Base-by-base conservation (phyloP, 23 red algal species). In the Cyanidium caldarium region DNA sequence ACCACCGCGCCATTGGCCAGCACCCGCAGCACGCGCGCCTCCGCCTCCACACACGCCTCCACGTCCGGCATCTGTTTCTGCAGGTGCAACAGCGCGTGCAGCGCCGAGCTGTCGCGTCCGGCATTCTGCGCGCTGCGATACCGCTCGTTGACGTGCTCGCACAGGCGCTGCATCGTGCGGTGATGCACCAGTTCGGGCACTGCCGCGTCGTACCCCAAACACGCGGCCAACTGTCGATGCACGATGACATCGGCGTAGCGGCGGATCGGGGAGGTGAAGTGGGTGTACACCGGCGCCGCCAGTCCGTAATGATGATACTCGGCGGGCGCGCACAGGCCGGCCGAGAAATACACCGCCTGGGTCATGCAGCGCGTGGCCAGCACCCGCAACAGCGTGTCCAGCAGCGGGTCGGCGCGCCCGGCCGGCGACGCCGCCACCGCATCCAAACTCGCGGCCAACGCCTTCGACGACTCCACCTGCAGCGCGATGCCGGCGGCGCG, bases 241-340 rank as follows among this genome's bases (percentile, higher is more conserved):
- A 98, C 92, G 38, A 98, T 44, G 13, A 98, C 80, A 68, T 98
- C 92, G 33, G 92, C 92, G 66, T 98, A 98, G 37, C 92, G 77
- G 31, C 92, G 80, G 44, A 98, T 98, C 0, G 92, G 92, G 3
- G 92, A 98, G 61, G 92, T 98, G 46, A 98, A 98, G 68, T 98
- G 92, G 37, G 92, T 98, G 66, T 98, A 98, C 33, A 98, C 74
- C 35, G 84, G 83, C 21, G 84, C 81, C 14, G 92, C 92, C 29
- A 98, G 65, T 3, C 92, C 92, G 69, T 98, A 98, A 42, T 98
- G 92, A 25, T 87, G 36, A 72, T 88, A 98, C 57, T 87, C 80
- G 28, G 85, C 66, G 28, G 79, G 45, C 2, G 71, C 75, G 20
- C 83, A 78, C 33, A 78, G 72, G 13, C 92, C 92, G 40, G 92